These are phyloP conservation scores for Avena atlantica DNA, from an alignment of 176 grass and related monocot species.

Conservation along the genomic window DNA sequence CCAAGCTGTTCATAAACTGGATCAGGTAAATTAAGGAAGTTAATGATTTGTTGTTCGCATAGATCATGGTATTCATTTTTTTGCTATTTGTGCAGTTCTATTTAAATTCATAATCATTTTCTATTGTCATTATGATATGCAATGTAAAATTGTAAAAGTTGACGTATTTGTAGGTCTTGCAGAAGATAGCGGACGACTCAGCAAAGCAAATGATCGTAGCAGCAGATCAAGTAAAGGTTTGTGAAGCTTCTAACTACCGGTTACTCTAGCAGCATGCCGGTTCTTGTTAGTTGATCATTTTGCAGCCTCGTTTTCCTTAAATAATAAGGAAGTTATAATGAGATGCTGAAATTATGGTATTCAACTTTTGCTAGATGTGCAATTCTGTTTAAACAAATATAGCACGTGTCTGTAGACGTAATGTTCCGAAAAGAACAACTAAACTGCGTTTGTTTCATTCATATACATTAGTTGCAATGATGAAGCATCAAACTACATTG, in stretches of 20 bases:
- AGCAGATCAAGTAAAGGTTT: background rate
- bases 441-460: background rate
- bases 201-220: background rate
- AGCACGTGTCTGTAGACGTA: no score
- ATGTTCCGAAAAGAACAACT: background rate
- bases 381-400: no score
- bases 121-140: no score
- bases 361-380: no score
- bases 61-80: background rate
- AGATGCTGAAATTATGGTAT: no score
- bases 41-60: background rate
- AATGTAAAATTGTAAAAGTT: background rate
- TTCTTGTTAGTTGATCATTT: background rate
- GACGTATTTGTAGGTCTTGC: background rate
- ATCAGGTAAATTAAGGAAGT: background rate
- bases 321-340: background rate
- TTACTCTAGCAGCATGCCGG: background rate
- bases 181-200: background rate
- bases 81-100: background rate
- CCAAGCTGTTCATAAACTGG: no score
- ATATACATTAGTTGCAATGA: background rate
- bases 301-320: background rate
- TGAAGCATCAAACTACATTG: background rate
- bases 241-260: background rate
- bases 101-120: background rate